phyloP scores from a whole-genome alignment of 345 rosid genomes.

The Nephelium lappaceum region DNA sequence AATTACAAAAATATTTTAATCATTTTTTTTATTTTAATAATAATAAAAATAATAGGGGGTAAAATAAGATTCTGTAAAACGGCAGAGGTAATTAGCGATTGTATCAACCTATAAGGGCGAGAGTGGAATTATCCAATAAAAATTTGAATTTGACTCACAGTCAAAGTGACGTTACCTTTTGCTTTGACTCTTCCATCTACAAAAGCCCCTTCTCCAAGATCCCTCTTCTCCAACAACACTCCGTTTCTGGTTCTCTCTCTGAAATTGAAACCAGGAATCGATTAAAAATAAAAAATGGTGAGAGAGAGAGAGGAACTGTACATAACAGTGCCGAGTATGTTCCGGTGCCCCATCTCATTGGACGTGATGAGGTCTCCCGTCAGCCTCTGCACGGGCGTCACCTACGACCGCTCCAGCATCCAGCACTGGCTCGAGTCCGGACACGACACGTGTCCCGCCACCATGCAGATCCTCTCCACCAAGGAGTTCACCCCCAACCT shows the following conservation, averaged over 20 bases:
- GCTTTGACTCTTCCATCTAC: conserved; percentile 27
- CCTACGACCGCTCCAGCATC: conserved; percentile 61
- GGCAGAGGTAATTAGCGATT: too few relatives aligned
- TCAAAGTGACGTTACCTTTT: conserved; percentile 23
- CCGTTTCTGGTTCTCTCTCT: neutral
- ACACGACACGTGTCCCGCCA: conserved; percentile 59
- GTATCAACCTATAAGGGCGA: too few relatives aligned
- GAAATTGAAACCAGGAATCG: neutral
- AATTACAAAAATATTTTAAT: too few relatives aligned
- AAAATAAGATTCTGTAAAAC: too few relatives aligned
- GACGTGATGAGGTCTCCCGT: conserved; percentile 66
- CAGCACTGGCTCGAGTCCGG: conserved; percentile 59
- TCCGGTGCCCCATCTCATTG: conserved; percentile 56
- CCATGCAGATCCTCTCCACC: conserved; percentile 50
- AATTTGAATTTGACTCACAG: neutral
- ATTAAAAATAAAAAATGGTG: conserved; percentile 16
- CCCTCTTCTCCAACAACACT: neutral
- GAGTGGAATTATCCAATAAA: too few relatives aligned
- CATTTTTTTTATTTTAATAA: too few relatives aligned
- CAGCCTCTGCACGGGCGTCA: conserved; percentile 59
- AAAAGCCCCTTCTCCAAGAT: conserved; percentile 17
- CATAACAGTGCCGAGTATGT: conserved; percentile 49
- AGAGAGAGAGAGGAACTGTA: conserved; percentile 43
- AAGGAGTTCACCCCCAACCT: conserved; percentile 53
- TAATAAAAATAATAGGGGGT: too few relatives aligned